These are phyloP conservation scores for Boletus subcaerulescens DNA, from an alignment of 768 basidiomycete genomes.

Conservation along the genomic window DNA sequence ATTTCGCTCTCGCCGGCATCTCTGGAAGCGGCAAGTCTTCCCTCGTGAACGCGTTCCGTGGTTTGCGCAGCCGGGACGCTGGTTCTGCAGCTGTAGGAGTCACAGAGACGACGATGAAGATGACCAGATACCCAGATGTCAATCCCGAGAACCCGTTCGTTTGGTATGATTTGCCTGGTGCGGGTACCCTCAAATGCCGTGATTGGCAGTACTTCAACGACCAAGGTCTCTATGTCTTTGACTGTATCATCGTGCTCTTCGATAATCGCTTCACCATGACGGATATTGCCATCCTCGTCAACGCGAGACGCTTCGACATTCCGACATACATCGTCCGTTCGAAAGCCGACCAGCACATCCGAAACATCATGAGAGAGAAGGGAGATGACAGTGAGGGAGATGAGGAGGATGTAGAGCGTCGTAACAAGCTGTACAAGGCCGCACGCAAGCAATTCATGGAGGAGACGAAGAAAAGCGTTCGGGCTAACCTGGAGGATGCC, in stretches of 20 bases:
- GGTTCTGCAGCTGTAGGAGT: background rate
- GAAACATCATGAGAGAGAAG: constrained; percentile 23
- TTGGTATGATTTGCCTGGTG: background rate
- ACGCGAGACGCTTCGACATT: constrained; percentile 30
- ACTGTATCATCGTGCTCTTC: background rate
- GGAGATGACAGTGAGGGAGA: constrained; percentile 21
- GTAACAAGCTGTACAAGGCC: background rate
- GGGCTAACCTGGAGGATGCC: constrained; percentile 12
- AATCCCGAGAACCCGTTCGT: background rate
- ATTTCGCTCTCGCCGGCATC: background rate
- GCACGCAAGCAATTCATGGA: constrained; percentile 13
- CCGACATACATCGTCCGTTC: constrained; percentile 37
- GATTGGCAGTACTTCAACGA: background rate
- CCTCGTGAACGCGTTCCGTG: background rate
- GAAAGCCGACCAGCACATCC: constrained; percentile 34
- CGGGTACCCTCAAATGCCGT: background rate
- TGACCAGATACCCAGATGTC: background rate
- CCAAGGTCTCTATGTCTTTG: background rate
- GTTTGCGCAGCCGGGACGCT: background rate
- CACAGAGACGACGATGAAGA: background rate
- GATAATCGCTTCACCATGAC: background rate
- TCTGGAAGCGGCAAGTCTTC: background rate
- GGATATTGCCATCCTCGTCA: constrained; percentile 31
- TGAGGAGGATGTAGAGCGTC: constrained; percentile 6
- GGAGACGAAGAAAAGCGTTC: constrained; percentile 10